Conservation (phyloP, 305 asterid species). For the Salvia sclarea region DNA sequence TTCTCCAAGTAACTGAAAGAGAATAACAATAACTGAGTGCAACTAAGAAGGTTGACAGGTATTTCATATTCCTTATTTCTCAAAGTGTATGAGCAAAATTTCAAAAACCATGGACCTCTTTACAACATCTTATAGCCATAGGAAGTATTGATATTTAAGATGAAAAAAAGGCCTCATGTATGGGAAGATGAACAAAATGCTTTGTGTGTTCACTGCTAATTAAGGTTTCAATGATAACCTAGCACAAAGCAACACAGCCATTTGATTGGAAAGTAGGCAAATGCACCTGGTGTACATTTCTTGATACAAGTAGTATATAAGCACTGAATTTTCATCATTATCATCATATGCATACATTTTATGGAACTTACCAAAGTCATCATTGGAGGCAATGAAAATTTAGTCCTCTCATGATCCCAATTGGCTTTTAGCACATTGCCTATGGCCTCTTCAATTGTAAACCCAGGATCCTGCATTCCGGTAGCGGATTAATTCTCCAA, state of each 20-base stretch:
- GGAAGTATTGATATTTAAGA: no score
- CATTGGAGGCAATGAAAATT: slow-evolving; percentile 83
- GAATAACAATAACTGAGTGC: slow-evolving; percentile 30
- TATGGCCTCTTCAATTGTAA: slow-evolving; percentile 63
- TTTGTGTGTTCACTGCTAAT: not conserved
- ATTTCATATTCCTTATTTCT: slow-evolving; percentile 8
- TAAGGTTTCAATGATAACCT: not conserved
- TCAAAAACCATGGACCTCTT: not conserved
- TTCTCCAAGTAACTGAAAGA: slow-evolving; percentile 87
- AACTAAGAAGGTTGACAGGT: slow-evolving; percentile 28
- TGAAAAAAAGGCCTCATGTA: not conserved
- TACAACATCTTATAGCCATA: not conserved
- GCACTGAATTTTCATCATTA: slow-evolving; percentile 14
- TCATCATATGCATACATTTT: slow-evolving; percentile 23
- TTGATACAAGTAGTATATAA: slow-evolving; percentile 6
- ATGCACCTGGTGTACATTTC: not conserved
- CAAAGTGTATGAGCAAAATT: slow-evolving; percentile 6
- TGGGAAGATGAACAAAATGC: not conserved
- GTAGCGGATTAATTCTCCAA: slow-evolving; percentile 8
- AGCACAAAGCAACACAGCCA: slow-evolving; percentile 4
- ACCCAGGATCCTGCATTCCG: slow-evolving; percentile 57
- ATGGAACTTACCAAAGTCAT: slow-evolving; percentile 77
- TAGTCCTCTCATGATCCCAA: slow-evolving; percentile 93
- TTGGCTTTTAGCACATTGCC: slow-evolving; percentile 68
- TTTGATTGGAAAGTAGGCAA: not conserved